Base-by-base conservation (phyloP, 306 rosid species). In the Fragaria vesca region DNA sequence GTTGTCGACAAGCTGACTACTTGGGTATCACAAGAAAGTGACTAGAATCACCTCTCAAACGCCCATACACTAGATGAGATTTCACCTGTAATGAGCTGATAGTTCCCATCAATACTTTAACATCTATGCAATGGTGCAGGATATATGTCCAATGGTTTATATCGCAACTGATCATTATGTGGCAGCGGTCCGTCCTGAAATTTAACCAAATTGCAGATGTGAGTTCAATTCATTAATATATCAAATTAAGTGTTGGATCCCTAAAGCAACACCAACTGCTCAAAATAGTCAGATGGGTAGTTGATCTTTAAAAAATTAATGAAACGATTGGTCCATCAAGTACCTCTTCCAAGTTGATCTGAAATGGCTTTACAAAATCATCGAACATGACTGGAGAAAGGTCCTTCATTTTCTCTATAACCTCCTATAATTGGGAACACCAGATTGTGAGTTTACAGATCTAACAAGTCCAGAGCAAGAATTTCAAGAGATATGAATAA, bases 121-220 rank as follows among this genome's bases (percentile, higher is more conserved):
- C 93, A 83, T 91, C 94, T 88, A 83, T 95, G 97, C 81, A 95
- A 84, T 16, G 97, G 96, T 42, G 97, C 98, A 32, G 98, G 93
- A 80, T 86, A 92, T 60, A 95, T 10, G 78, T 88, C 91, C 2
- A 86, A 75, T 9, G 85, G 74, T 69, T 76, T 86, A 84, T 88
- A 95, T 36, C 85, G 87, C 81, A 91, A 60, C 54, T 60, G 73
- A 81, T 89, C 96, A 36, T 89, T 91, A 73, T 83, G 96, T 18
- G 85, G 91, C 83, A 92, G 71, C 13, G 97, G 88, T 58, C 97
- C 97, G 77, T 92, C 97, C 98, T 93, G 66, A 77, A 80, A 77
- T 47, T 28, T 20, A 81, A 51, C 58, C 54, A 66, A 28, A 30
- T 68, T 9, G 62, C 75, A 21, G 24, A 55, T 2, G 10, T 45